Evolutionary conservation across 1,284 basidiomycete species (phyloP).

Genomic region (Cutaneotrichosporon sp.): DNA sequence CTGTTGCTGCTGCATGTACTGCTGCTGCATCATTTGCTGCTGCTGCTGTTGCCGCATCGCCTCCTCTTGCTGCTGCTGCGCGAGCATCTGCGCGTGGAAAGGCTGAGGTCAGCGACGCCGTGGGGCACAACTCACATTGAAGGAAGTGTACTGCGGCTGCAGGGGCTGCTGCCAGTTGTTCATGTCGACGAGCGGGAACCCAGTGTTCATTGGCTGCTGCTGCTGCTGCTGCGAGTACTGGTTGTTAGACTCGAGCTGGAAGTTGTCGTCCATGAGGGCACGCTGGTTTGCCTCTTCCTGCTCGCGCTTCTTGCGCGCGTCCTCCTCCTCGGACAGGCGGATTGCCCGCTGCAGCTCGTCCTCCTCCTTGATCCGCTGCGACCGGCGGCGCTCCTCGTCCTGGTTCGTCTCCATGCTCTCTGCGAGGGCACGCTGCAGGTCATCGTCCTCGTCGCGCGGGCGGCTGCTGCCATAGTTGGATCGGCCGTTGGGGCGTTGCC

Average conservation of each 20-base stretch:
- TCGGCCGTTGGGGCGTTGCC: slow-evolving; percentile 14
- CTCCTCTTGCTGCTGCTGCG: slow-evolving; percentile 47
- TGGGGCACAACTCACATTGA: slow-evolving; percentile 39
- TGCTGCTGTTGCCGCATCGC: slow-evolving; percentile 55
- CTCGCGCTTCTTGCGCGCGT: slow-evolving; percentile 62
- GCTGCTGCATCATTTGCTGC: slow-evolving; percentile 47
- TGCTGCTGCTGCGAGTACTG: slow-evolving; percentile 42
- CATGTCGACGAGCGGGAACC: slow-evolving; percentile 61
- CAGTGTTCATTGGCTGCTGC: slow-evolving; percentile 39
- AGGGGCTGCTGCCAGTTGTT: slow-evolving; percentile 46
- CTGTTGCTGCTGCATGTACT: slow-evolving; percentile 41
- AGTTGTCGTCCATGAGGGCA: slow-evolving; percentile 77
- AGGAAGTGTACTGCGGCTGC: slow-evolving; percentile 59
- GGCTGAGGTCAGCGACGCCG: slow-evolving; percentile 39
- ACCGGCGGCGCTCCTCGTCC: slow-evolving; percentile 62
- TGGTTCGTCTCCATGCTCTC: slow-evolving; percentile 72
- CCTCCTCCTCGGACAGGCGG: slow-evolving; percentile 80
- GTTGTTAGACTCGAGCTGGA: slow-evolving; percentile 53
- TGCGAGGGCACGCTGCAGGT: slow-evolving; percentile 74
- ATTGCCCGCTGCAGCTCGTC: slow-evolving; percentile 74
- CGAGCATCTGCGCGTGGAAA: slow-evolving; percentile 49
- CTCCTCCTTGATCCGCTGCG: slow-evolving; percentile 53
- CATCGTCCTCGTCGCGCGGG: slow-evolving; percentile 63
- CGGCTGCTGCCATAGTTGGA: slow-evolving; percentile 7
- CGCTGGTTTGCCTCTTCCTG: slow-evolving; percentile 69